phyloP scores from a whole-genome alignment of 139 green algal genomes.

The Chlorella sp. region DNA sequence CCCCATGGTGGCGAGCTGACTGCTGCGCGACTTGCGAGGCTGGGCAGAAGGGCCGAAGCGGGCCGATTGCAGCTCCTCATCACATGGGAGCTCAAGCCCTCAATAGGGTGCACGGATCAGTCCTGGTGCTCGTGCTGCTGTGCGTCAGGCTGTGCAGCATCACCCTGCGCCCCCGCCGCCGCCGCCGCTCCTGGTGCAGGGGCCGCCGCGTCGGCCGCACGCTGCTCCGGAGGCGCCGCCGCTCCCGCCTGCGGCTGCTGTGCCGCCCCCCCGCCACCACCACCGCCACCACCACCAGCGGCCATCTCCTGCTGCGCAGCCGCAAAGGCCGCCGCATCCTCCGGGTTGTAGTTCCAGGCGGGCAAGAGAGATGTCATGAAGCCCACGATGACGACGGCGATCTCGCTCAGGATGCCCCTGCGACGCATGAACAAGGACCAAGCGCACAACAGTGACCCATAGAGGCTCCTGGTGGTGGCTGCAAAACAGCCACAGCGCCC shows the following conservation, averaged over 20 bases:
- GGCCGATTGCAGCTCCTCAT: no score
- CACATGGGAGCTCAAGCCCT: no score
- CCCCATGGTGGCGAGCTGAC: no score
- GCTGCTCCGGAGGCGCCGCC: neutral
- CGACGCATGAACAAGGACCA: neutral
- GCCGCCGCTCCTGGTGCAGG: no score
- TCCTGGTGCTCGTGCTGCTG: neutral
- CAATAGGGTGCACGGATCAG: no score
- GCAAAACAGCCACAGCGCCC: neutral
- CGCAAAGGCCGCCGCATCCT: slow-evolving; percentile 43
- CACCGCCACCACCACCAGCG: no score
- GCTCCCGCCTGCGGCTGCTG: no score
- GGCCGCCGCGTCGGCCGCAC: neutral
- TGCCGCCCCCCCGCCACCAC: neutral
- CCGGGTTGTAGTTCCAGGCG: slow-evolving; percentile 64
- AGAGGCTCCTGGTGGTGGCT: neutral
- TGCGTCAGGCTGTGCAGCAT: neutral
- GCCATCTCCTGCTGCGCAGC: slow-evolving; percentile 8
- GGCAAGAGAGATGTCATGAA: slow-evolving; percentile 81
- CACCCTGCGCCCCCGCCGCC: neutral
- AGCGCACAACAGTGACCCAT: neutral
- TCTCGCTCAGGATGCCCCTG: slow-evolving; percentile 51
- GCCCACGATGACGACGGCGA: slow-evolving; percentile 62
- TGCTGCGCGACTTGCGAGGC: no score
- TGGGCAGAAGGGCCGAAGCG: no score